These are phyloP conservation scores for Trametes hirsuta DNA, from an alignment of 1,284 basidiomycete species.

Conservation along the genomic window DNA sequence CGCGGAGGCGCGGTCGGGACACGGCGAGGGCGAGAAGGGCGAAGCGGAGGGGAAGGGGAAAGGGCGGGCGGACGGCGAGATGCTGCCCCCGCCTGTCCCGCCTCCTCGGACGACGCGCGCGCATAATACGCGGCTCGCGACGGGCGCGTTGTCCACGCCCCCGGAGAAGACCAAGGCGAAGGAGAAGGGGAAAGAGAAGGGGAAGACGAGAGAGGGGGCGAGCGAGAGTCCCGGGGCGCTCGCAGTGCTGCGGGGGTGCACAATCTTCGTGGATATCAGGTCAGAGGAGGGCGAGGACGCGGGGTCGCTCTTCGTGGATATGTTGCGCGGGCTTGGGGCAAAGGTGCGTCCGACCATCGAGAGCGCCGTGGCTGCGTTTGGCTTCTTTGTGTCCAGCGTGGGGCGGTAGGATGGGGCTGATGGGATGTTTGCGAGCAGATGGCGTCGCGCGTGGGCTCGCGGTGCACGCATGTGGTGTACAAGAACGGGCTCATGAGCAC, in stretches of 20 bases:
- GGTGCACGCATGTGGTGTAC: conserved; percentile 88
- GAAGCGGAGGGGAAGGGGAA: not conserved
- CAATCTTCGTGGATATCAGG: conserved; percentile 88
- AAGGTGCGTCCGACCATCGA: conserved; percentile 54
- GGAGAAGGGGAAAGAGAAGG: conserved; percentile 7
- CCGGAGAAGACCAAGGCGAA: conserved; percentile 8
- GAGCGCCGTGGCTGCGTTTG: no score
- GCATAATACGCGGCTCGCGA: conserved; percentile 22
- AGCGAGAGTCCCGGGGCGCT: conserved; percentile 37
- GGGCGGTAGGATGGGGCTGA: not conserved
- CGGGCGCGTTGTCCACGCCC: conserved; percentile 22
- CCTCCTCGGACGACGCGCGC: conserved; percentile 5
- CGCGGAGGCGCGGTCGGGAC: not conserved
- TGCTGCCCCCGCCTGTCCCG: conserved; percentile 8
- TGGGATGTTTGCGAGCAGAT: conserved; percentile 43
- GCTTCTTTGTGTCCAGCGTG: not conserved
- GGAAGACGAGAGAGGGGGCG: conserved; percentile 34
- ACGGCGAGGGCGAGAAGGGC: not conserved
- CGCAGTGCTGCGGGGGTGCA: conserved; percentile 71
- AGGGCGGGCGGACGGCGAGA: not conserved
- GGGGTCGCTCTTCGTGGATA: conserved; percentile 82
- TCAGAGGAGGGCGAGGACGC: conserved; percentile 89
- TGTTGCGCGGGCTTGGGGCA: conserved; percentile 82
- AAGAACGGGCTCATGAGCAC: conserved; percentile 87
- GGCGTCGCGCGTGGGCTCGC: conserved; percentile 66